A percentile compares a stretch with the other conserved stretches of the same genome.
These are phyloP conservation scores for Rickenella mellea DNA, from an alignment of 768 basidiomycete species.

Conservation along the genomic window DNA sequence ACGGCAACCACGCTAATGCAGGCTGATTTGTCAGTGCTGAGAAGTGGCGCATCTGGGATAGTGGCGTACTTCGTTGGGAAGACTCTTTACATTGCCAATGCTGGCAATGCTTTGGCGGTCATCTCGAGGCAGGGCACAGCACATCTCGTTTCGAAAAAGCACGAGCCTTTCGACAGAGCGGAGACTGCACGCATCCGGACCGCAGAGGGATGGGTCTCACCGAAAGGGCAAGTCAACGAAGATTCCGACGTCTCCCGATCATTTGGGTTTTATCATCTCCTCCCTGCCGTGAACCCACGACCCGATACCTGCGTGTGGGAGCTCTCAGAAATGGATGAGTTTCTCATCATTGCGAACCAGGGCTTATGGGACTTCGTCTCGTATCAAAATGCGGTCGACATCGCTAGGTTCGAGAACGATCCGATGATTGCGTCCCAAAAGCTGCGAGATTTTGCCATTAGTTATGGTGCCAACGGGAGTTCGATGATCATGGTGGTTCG, in stretches of 20 bases:
- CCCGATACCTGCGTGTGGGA: constrained; percentile 67
- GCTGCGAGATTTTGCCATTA: constrained; percentile 91
- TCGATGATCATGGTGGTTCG: constrained; percentile 98
- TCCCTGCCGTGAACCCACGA: constrained; percentile 84
- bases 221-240: constrained; percentile 84
- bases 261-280: constrained; percentile 86
- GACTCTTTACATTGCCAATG: constrained; percentile 84
- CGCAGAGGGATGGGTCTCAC: constrained; percentile 92
- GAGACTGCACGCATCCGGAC: constrained; percentile 84
- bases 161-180: constrained; percentile 80
- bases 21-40: constrained; percentile 40
- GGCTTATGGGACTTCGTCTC: constrained; percentile 92
- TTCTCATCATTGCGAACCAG: constrained; percentile 89
- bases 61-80: constrained; percentile 77
- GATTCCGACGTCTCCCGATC: constrained; percentile 86
- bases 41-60: constrained; percentile 74
- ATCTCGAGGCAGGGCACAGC: constrained; percentile 72
- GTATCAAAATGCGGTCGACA: constrained; percentile 93
- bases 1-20: constrained; percentile 22
- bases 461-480: constrained; percentile 87
- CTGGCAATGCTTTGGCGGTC: constrained; percentile 81
- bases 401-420: constrained; percentile 69
- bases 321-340: constrained; percentile 82
- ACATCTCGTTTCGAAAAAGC: constrained; percentile 63
- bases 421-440: constrained; percentile 94